Percentiles rank a stretch among this genome's conserved stretches.
These are phyloP conservation scores for Eremothecium coryli DNA, from an alignment of 1,139 yeast species.

Conservation along the genomic window DNA sequence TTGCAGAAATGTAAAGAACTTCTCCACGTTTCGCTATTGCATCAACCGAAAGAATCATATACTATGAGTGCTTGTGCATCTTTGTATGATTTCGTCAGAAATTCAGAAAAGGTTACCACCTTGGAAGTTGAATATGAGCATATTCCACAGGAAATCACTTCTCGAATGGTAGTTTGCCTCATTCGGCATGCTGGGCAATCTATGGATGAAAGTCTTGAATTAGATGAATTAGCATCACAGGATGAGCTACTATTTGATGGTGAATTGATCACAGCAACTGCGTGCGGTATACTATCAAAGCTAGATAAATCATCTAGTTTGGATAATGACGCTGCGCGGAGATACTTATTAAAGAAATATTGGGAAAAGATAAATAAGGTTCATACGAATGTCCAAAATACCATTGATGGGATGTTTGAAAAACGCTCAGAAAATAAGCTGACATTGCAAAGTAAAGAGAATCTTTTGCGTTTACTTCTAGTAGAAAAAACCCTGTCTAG, in stretches of 20 bases:
- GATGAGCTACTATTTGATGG: conserved; percentile 48
- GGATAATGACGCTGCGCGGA: conserved; percentile 33
- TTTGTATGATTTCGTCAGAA: conserved; percentile 60
- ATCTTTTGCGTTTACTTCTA: conserved; percentile 53
- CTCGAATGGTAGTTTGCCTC: conserved; percentile 70
- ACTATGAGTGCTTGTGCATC: conserved; percentile 55
- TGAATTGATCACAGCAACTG: conserved; percentile 54
- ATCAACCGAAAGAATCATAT: conserved; percentile 28
- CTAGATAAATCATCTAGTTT: conserved; percentile 17
- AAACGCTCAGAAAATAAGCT: conserved; percentile 49
- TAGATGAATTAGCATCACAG: conserved; percentile 29
- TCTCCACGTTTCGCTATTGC: conserved; percentile 67
- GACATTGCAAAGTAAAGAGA: conserved; percentile 59
- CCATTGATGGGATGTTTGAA: conserved; percentile 53
- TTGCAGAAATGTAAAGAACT: conserved; percentile 60
- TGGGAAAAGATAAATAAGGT: conserved; percentile 44
- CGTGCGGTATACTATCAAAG: conserved; percentile 46
- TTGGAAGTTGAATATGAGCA: conserved; percentile 64
- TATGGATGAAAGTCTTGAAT: conserved; percentile 37
- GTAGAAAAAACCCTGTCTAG: conserved; percentile 58
- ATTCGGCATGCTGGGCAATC: conserved; percentile 73
- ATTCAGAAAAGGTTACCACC: conserved; percentile 54
- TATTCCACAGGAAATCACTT: conserved; percentile 61
- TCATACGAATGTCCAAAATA: conserved; percentile 47
- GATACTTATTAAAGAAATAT: conserved; percentile 37